phyloP scores from a whole-genome alignment of 345 rosid species.

The Alliaria petiolata region DNA sequence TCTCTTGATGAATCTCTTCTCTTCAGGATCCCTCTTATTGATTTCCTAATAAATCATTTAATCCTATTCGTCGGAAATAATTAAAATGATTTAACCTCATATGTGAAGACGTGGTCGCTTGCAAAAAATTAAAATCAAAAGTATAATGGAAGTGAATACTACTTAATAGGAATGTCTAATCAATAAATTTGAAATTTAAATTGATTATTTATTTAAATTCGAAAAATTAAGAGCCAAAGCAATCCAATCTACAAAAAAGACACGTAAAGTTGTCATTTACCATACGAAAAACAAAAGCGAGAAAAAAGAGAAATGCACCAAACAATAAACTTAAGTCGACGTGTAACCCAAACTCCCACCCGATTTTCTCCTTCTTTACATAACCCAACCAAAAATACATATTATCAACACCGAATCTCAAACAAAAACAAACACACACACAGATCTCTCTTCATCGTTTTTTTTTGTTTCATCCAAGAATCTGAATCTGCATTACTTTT shows the following conservation, averaged over 20 bases:
- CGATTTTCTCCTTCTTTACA: conserved; percentile 26
- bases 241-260: conserved; percentile 28
- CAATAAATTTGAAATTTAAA: background rate
- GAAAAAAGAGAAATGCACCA: conserved; percentile 8
- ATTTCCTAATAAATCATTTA: background rate
- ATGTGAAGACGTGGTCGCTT: background rate
- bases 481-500: conserved; percentile 24
- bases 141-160: background rate
- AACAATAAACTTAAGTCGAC: conserved; percentile 33
- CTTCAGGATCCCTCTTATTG: background rate
- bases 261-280: conserved; percentile 59
- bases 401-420: conserved; percentile 15
- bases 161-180: background rate
- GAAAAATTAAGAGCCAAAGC: conserved; percentile 31
- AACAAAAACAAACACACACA: conserved; percentile 4
- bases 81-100: background rate
- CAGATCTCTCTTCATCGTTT: conserved; percentile 14
- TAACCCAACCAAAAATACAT: conserved; percentile 11
- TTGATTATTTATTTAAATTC: background rate
- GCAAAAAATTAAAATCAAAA: background rate
- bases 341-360: conserved; percentile 57
- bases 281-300: conserved; percentile 32
- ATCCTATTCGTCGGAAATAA: background rate
- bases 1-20: too few species aligned
- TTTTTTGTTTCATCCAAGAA: conserved; percentile 10